Conservation (phyloP, 192 early-diverging fungal genomes). For the Spinellus fusiger region DNA sequence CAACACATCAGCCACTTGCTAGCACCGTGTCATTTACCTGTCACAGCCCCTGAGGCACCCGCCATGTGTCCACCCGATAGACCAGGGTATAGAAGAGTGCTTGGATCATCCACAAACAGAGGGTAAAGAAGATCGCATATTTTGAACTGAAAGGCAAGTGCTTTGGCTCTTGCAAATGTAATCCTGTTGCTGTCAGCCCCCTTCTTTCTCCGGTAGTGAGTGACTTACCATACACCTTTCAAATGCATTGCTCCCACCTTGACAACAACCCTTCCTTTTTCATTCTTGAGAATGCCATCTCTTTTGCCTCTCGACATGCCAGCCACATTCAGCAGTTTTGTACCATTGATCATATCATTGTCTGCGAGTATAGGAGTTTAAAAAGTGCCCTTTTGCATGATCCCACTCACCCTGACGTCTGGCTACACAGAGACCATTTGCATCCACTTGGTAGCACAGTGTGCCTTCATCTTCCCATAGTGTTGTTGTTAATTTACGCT, state of each 20-base stretch:
- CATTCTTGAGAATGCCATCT: slow-evolving; percentile 83
- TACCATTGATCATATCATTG: slow-evolving; percentile 84
- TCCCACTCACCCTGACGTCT: slow-evolving; percentile 51
- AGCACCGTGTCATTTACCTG: too few relatives aligned
- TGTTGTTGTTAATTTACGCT: slow-evolving; percentile 59
- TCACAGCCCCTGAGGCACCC: too few relatives aligned
- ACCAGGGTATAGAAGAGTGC: slow-evolving; percentile 48
- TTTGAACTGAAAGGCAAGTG: slow-evolving; percentile 65
- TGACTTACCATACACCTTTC: slow-evolving; percentile 76
- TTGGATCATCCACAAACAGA: slow-evolving; percentile 69
- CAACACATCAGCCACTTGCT: too few relatives aligned
- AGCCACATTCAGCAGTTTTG: slow-evolving; percentile 80
- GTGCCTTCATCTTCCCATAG: slow-evolving; percentile 84
- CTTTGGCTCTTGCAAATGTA: slow-evolving; percentile 58
- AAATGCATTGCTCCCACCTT: slow-evolving; percentile 85
- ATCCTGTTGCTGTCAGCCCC: slow-evolving; percentile 34
- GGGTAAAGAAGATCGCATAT: slow-evolving; percentile 69
- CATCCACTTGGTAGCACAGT: slow-evolving; percentile 76
- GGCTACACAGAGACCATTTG: slow-evolving; percentile 72
- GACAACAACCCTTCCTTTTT: slow-evolving; percentile 78
- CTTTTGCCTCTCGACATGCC: slow-evolving; percentile 85
- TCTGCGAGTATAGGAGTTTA: slow-evolving; percentile 32
- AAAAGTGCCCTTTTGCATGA: background rate
- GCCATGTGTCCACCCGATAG: slow-evolving; percentile 2
- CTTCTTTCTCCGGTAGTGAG: background rate